Evolutionary conservation across 257 asterid genomes (phyloP).

Genomic region (Forsythia viridissima): DNA sequence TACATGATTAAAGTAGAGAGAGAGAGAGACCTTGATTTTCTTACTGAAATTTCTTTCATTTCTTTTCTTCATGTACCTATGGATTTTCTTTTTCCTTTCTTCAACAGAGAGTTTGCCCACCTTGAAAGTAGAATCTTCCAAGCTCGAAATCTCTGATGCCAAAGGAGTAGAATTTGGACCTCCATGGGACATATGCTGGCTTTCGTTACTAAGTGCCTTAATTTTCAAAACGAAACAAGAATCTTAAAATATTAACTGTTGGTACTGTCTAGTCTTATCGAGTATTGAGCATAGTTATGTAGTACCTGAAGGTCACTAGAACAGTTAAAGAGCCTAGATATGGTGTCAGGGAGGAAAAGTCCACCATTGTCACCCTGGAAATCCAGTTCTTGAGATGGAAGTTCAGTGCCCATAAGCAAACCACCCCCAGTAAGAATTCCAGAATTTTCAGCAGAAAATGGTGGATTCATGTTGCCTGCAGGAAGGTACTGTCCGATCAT

Average conservation of each 20-base stretch:
- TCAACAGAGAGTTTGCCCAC: constrained; percentile 78
- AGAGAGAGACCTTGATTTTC: constrained; percentile 73
- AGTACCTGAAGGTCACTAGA: constrained; percentile 73
- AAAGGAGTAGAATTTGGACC: constrained; percentile 50
- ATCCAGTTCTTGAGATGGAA: constrained; percentile 63
- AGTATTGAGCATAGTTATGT: not conserved
- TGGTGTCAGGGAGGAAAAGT: constrained; percentile 50
- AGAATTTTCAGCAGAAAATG: constrained; percentile 46
- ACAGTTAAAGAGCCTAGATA: constrained; percentile 56
- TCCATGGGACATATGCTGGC: constrained; percentile 60
- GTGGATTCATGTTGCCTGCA: constrained; percentile 37
- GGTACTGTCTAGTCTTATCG: not conserved
- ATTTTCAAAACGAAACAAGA: not conserved
- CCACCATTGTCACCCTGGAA: constrained; percentile 67
- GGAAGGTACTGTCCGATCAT: constrained; percentile 42
- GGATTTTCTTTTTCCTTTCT: constrained; percentile 85
- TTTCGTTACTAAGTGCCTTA: constrained; percentile 66
- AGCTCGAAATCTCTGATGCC: constrained; percentile 70
- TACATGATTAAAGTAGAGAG: constrained; percentile 1
- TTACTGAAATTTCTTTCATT: constrained; percentile 90
- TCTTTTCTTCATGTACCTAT: constrained; percentile 81
- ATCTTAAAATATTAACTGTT: not conserved
- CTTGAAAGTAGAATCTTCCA: constrained; percentile 73
- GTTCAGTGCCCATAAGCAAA: constrained; percentile 49
- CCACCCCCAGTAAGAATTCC: constrained; percentile 44